Evolutionary conservation across 257 asterid genomes (phyloP), one percentile per base, ranked within the genome.

Genomic region (Osmanthus fragrans): DNA sequence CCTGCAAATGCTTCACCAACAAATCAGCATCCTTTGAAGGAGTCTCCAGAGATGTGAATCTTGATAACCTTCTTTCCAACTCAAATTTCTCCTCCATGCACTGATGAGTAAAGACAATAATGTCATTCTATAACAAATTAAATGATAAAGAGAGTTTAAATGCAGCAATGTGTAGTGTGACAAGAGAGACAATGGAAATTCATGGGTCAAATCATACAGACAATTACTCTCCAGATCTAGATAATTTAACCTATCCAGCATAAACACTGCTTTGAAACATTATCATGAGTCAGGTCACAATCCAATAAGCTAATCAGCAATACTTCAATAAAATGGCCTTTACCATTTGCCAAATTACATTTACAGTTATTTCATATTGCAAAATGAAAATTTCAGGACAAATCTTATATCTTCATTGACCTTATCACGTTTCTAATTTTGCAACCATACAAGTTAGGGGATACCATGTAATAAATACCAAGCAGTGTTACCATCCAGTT

Each of bases 1-100:
- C 98, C 74, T 84, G 97, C 90, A 96, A 87, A 81, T 92, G 96
- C 82, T 93, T 92, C 85, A 96, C 93, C 92, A 93, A 76, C 80
- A 89, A 72, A 82, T 75, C 80, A 70, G 80, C 49, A 75, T 93
- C 98, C 68, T 82, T 79, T 21, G 92, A 82, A 74, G 92, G 83
- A 80, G 87, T 49, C 72, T 89, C 94, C 60, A 80, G 90, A 80
- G 86, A 81, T 79, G 84, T 84, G 72, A 71, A 70, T 80, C 73
- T 71, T 32, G 90, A 80, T 72, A 88, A 80, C 84, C 88, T 88
- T 77, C 82, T 89, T 88, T 94, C 93, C 68, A 80, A 65, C 85
- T 85, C 93, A 78, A 72, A 79, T 82, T 88, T 95, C 86, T 92
- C 97, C 84, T 90, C 91, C 83, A 81, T 83, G 87, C 90, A 82